phyloP scores from a whole-genome alignment of 305 asterid species.

The Fraxinus paxiana region DNA sequence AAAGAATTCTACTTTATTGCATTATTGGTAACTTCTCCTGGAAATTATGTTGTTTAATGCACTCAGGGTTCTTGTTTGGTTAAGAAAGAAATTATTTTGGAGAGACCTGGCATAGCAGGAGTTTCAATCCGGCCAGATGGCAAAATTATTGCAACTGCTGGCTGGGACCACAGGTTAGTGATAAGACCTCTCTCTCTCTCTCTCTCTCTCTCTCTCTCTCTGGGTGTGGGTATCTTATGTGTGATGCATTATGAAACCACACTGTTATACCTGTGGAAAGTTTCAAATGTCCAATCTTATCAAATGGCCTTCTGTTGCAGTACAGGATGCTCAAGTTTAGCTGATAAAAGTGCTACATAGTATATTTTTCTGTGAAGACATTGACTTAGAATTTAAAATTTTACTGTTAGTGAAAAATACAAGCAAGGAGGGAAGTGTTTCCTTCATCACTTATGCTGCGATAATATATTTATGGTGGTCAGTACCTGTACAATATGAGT shows the following conservation, averaged over 20 bases:
- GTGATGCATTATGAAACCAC: not conserved
- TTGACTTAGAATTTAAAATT: not conserved
- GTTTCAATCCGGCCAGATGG: constrained; percentile 64
- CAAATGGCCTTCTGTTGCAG: not conserved
- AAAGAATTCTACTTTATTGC: not conserved
- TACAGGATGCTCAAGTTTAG: not conserved
- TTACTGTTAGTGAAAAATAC: not conserved
- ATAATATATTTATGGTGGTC: not conserved
- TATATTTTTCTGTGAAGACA: not conserved
- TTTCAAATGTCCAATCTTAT: not conserved
- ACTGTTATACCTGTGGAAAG: not conserved
- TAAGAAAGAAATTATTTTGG: constrained; percentile 66
- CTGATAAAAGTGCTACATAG: not conserved
- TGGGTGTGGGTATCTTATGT: not conserved
- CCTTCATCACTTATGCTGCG: not conserved
- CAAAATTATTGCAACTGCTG: constrained; percentile 72
- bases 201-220: not conserved
- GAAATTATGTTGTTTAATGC: not conserved
- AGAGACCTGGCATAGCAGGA: constrained; percentile 68
- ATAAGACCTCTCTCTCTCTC: not conserved
- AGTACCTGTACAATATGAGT: not conserved
- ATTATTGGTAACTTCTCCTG: not conserved
- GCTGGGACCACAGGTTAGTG: constrained; percentile 74
- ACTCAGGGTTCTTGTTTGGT: constrained; percentile 57
- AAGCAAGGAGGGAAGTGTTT: not conserved